Evolutionary conservation across 139 green algal genomes (phyloP).

Genomic region (Zygnema cylindricum): DNA sequence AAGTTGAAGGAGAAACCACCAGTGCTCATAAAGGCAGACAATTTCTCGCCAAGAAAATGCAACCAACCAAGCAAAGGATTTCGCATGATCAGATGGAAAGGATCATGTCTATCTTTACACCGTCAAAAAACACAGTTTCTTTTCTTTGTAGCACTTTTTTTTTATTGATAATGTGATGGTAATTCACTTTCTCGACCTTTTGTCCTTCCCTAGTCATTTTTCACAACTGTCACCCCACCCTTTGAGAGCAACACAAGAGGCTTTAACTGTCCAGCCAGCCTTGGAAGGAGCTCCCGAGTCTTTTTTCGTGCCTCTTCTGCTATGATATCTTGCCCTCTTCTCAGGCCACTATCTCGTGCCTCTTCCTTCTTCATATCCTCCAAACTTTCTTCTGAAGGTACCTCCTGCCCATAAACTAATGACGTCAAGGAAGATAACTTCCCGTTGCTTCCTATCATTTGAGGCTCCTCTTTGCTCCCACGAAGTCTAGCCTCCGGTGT

Average conservation of each 20-base stretch:
- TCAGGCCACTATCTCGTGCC: background rate
- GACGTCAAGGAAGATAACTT: background rate
- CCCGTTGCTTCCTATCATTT: background rate
- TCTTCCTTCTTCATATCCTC: background rate
- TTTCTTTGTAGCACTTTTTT: too few relatives aligned
- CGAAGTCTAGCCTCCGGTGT: too few relatives aligned
- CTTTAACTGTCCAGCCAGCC: background rate
- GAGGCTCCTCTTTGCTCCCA: background rate
- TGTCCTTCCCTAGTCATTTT: background rate
- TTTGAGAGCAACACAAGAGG: background rate
- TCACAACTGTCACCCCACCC: background rate
- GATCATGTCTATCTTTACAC: background rate
- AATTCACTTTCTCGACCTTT: too few relatives aligned
- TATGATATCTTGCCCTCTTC: background rate
- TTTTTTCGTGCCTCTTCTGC: background rate
- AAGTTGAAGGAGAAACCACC: too few relatives aligned
- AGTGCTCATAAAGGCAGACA: background rate
- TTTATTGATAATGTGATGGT: too few relatives aligned
- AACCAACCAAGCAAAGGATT: background rate
- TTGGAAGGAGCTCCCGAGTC: background rate
- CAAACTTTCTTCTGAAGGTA: background rate
- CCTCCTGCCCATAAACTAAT: background rate
- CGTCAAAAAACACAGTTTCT: background rate
- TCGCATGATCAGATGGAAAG: background rate
- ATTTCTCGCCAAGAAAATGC: background rate